Evolutionary conservation across 352 stramenopile species (phyloP), one percentile per base, ranked within the genome.

Genomic region (Thalassiosira mediterranea): DNA sequence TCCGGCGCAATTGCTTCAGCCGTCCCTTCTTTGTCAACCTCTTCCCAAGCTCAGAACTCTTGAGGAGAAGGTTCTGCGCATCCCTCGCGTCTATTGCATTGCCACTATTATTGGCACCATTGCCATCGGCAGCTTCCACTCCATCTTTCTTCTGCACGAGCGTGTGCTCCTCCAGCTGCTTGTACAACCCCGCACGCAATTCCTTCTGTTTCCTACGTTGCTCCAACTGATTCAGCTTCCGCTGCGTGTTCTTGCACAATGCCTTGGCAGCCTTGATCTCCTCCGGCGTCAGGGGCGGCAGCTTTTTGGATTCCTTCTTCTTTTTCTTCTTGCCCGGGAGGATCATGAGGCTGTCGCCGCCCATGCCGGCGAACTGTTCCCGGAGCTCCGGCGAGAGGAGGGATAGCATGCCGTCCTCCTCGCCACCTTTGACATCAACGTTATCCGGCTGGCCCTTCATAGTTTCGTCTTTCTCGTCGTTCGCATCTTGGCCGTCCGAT

Each of bases 161-260:
- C 15, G 83, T 65, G 73, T 88, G 53, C 48, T 88, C 69, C 57
- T 88, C 38, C 38, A 93, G 53, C 40, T 83, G 82, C 25, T 65
- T 77, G 48, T 92, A 93, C 32, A 93, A 62, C 40, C 79, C 68
- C 23, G 37, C 56, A 21, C 88, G 65, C 40, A 74, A 53, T 47
- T 90, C 75, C 61, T 93, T 92, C 74, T 88, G 74, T 21, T 58
- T 67, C 25, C 62, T 72, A 68, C 86, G 62, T 21, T 81, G 46
- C 48, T 86, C 69, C 49, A 91, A 62, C 75, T 91, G 85, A 60
- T 82, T 66, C 17, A 91, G 64, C 64, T 93, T 93, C n/a, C 81
- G 65, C 17, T 74, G 46, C 17, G 75, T 82, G 63, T 90, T 88
- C 61, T 91, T 91, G 46, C 89, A 82, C 21, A 84, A 53, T 25